Base-by-base conservation (phyloP, 805 yeast genomes). In the Myxozyma geophila region DNA sequence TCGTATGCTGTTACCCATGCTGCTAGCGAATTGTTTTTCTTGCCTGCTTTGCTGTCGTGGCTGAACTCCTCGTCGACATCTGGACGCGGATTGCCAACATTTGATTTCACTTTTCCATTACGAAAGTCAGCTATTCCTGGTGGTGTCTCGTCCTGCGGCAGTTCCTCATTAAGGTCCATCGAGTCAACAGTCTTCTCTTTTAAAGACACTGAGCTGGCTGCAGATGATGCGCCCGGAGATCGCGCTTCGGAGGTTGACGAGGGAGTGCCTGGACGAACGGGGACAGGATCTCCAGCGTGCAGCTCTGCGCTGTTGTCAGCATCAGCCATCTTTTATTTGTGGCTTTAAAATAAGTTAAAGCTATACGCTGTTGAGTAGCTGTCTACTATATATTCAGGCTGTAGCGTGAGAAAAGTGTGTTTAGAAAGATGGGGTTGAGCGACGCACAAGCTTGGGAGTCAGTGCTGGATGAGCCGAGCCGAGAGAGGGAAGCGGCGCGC, bases 1-100 rank as follows among this genome's bases (percentile, higher is more conserved):
- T 78, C 80, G 49, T 75, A 75, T 10, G 56, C 49, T 7, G 68
- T 59, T 13, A 73, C 68, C 77, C 77, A 74, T 10, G 39, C 35
- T 9, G 12, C 7, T 21, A 52, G 6, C 10, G 9, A 8, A 3
- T 43, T 41, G 21, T 13, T 23, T 15, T 36, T 17, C 23, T 43
- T 56, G 21, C 39, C 15, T 7, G 12, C 39, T n/a, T 37, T 36
- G 21, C 21, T 5, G 9, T 21, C 43, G 23, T 36, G 46, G 28
- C n/a, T 13, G 15, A 6, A n/a, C 9, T 41, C 37, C 17, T n/a
- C 39, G 3, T 56, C 48, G 21, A 48, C 12, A 47, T 47, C 59
- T 8, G 54, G 54, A 13, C 54, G 59, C n/a, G 59, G 59, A 48
- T 47, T 39, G 12, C 33, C 21, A 2, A 17, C 51, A 33, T 44